These are phyloP conservation scores for Astrothelium macrocarpum DNA, from an alignment of 495 filamentous ascomycete genomes.

Conservation along the genomic window DNA sequence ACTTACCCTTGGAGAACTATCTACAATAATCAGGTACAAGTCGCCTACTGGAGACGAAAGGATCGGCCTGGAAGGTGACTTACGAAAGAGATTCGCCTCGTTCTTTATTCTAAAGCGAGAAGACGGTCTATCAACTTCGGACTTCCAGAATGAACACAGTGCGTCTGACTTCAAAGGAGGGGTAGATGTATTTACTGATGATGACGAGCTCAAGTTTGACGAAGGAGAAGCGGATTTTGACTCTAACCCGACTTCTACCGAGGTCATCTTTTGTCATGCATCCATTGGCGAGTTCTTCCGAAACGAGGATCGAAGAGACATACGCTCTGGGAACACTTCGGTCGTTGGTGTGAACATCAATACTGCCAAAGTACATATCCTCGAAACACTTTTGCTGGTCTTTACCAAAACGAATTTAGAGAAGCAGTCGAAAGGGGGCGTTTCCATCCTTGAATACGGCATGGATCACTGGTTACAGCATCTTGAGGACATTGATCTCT, in stretches of 20 bases:
- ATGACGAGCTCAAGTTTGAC: conserved; percentile 15
- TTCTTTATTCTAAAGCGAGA: conserved; percentile 33
- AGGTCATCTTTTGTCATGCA: conserved; percentile 27
- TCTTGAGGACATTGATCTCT: background rate
- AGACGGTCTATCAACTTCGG: conserved; percentile 28
- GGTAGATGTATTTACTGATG: conserved; percentile 2
- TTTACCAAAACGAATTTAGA: background rate
- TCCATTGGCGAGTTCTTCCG: conserved; percentile 14
- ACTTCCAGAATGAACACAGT: conserved; percentile 17
- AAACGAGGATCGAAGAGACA: conserved; percentile 5
- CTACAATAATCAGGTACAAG: conserved; percentile 24
- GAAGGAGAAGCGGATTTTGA: conserved; percentile 27
- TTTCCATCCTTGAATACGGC: background rate
- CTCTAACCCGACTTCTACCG: conserved; percentile 26
- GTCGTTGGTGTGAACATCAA: background rate
- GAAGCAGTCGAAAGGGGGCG: background rate
- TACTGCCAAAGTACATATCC: background rate
- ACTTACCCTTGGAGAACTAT: conserved; percentile 27
- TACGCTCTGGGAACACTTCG: background rate
- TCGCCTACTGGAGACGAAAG: conserved; percentile 26
- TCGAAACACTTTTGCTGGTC: background rate
- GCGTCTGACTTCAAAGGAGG: conserved; percentile 12
- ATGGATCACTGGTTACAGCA: background rate
- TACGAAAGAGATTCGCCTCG: conserved; percentile 30
- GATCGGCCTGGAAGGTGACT: conserved; percentile 27